Conservation (phyloP, 805 yeast species). For the Sugiyamaella floridensis region DNA sequence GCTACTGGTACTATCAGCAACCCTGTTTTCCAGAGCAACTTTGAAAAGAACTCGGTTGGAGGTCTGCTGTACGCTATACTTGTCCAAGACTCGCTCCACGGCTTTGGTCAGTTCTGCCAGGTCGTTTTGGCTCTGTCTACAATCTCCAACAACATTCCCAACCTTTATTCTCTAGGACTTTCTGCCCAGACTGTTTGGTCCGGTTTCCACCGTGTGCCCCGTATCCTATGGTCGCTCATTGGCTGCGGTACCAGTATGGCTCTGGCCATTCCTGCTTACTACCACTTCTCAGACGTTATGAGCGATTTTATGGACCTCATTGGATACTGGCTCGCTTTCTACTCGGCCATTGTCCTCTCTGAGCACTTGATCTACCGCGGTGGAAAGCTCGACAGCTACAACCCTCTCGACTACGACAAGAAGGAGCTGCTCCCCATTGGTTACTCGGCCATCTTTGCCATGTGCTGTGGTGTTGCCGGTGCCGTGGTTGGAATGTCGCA, state of each 20-base stretch:
- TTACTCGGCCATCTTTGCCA: conserved; percentile 66
- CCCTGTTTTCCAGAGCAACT: conserved; percentile 42
- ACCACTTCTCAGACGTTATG: conserved; percentile 65
- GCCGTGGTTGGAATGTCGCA: conserved; percentile 84
- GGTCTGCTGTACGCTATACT: conserved; percentile 76
- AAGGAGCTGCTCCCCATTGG: conserved; percentile 63
- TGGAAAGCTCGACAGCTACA: conserved; percentile 51
- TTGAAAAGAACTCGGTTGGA: conserved; percentile 56
- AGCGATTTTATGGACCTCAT: conserved; percentile 84
- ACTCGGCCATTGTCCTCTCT: conserved; percentile 63
- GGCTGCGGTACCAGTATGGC: conserved; percentile 77
- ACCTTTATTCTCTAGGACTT: conserved; percentile 84
- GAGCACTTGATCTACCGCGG: conserved; percentile 78
- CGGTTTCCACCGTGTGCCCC: conserved; percentile 65
- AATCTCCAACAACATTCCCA: conserved; percentile 87
- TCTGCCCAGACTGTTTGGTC: conserved; percentile 83
- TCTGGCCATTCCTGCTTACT: conserved; percentile 83
- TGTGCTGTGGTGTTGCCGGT: conserved; percentile 80
- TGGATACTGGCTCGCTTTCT: conserved; percentile 85
- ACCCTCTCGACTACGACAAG: conserved; percentile 55
- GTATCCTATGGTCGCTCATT: conserved; percentile 71
- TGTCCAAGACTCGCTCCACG: conserved; percentile 73
- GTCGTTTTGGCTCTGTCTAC: conserved; percentile 81
- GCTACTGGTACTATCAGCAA: conserved; percentile 51
- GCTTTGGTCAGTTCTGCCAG: conserved; percentile 84